Evolutionary conservation across 495 filamentous ascomycete genomes (phyloP).

Genomic region (Hypomontagnella monticulosa): DNA sequence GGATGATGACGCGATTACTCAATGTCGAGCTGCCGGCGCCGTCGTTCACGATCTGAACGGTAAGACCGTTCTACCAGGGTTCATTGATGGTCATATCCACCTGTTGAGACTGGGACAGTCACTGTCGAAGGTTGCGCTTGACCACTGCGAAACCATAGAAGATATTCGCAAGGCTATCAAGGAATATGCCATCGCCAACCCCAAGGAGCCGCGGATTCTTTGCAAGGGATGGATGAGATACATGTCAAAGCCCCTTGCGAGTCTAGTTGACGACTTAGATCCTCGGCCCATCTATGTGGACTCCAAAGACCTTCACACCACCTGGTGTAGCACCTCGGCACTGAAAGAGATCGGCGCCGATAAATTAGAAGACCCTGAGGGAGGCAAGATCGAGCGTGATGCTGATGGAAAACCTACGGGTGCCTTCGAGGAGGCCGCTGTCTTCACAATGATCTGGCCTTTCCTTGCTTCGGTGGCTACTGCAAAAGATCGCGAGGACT

Average conservation of each 20-base stretch:
- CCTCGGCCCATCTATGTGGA: constrained; percentile 68
- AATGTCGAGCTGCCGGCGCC: constrained; percentile 42
- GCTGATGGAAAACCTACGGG: constrained; percentile 61
- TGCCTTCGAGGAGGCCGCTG: constrained; percentile 65
- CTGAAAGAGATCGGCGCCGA: constrained; percentile 62
- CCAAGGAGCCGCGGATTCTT: constrained; percentile 60
- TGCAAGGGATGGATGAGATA: constrained; percentile 70
- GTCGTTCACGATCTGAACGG: constrained; percentile 56
- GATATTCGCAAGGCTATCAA: constrained; percentile 64
- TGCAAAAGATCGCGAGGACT: constrained; percentile 59
- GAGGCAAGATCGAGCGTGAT: constrained; percentile 66
- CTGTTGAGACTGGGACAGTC: constrained; percentile 68
- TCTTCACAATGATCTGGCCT: constrained; percentile 67
- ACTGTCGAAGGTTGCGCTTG: constrained; percentile 64
- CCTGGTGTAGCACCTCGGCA: constrained; percentile 68
- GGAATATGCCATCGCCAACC: constrained; percentile 59
- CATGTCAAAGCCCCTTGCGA: constrained; percentile 63
- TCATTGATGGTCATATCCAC: constrained; percentile 73
- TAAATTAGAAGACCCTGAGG: constrained; percentile 59
- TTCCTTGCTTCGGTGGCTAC: constrained; percentile 60
- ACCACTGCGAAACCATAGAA: constrained; percentile 60
- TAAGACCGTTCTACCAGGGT: constrained; percentile 66
- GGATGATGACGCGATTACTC: constrained; percentile 20
- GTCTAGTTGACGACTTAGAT: constrained; percentile 67
- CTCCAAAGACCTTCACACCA: constrained; percentile 69